Evolutionary conservation across 2,329 filamentous ascomycete genomes (phyloP), one percentile per base, ranked within the genome.

Genomic region (Colletotrichum euphorbiae): DNA sequence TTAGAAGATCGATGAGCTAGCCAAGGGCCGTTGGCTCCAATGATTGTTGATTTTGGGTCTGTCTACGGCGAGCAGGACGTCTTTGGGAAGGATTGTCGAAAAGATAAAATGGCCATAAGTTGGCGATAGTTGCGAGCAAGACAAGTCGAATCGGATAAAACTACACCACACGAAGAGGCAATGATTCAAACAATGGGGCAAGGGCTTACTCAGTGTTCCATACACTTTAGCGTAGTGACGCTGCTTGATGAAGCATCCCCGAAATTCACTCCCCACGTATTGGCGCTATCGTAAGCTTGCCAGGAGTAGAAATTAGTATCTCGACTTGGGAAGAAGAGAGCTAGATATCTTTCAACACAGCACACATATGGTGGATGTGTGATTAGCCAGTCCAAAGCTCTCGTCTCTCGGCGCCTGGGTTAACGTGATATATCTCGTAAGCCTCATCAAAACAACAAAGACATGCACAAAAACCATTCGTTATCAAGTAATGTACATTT

Each of bases 401-500:
- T 31, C 15, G 19, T 51, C 24, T 36, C 21, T 15, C 12, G 11
- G 17, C 24, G 24, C 24, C 24, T 24, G 5, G 28, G 15, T 36
- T 7, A 28, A 28, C 28, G 28, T 28, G 6, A 28, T 28, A 7
- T 8, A 8, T 28, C 28, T 28, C 28, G 7, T 6, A 8, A 28
- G 28, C 8, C 11, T 15, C 36, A 11, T 13, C 36, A 38, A 9
- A 33, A 19, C 6, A 7, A 38, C 13, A 17, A 48, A 7, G 11
- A 19, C n/a, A 4, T 36, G 42, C 46, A 28, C 33, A 13, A 48
- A 61, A 46, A 57, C 19, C 50, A 17, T 6, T 62, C 43, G 67
- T 67, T 13, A 62, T 67, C 51, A 28, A 62, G 24, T 57, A 69
- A 36, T 80, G 75, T 80, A 80, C 77, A 80, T 77, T 72, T 73